Evolutionary conservation across 192 early-diverging fungal genomes (phyloP).

Genomic region (Umbelopsis ramanniana): DNA sequence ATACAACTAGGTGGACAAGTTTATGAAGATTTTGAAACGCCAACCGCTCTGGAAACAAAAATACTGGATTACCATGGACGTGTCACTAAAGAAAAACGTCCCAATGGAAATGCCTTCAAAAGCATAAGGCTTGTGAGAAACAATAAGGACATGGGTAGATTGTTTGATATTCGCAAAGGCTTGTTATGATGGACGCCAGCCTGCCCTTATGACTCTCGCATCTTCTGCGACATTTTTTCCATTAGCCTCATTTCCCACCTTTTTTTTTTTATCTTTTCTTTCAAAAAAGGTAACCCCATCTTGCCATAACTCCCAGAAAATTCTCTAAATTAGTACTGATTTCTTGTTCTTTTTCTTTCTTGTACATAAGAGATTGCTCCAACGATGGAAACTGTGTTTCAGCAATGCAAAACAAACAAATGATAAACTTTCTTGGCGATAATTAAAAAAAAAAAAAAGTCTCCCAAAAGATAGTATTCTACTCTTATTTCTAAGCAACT

Average conservation of each 20-base stretch:
- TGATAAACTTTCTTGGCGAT: too few relatives aligned
- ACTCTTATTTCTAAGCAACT: too few relatives aligned
- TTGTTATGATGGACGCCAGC: neutral
- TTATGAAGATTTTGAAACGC: slow-evolving; percentile 49
- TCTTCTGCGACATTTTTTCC: neutral
- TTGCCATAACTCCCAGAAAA: too few relatives aligned
- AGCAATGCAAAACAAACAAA: too few relatives aligned
- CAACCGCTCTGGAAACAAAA: slow-evolving; percentile 48
- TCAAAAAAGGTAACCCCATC: too few relatives aligned
- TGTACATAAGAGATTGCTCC: too few relatives aligned
- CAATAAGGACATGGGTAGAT: slow-evolving; percentile 40
- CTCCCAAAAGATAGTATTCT: too few relatives aligned
- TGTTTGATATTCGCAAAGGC: slow-evolving; percentile 48
- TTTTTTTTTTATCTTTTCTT: neutral
- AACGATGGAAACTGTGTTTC: too few relatives aligned
- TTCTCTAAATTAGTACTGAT: too few relatives aligned
- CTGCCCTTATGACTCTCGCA: neutral
- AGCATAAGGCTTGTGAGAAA: slow-evolving; percentile 40
- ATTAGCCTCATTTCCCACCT: neutral
- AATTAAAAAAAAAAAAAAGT: too few relatives aligned
- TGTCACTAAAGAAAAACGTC: slow-evolving; percentile 46
- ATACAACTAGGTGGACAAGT: slow-evolving; percentile 38
- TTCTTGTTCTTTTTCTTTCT: too few relatives aligned
- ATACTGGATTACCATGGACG: slow-evolving; percentile 46
- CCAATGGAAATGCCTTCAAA: slow-evolving; percentile 54